Conservation (phyloP, 2,329 filamentous ascomycete genomes). For the Trichoderma breve region DNA sequence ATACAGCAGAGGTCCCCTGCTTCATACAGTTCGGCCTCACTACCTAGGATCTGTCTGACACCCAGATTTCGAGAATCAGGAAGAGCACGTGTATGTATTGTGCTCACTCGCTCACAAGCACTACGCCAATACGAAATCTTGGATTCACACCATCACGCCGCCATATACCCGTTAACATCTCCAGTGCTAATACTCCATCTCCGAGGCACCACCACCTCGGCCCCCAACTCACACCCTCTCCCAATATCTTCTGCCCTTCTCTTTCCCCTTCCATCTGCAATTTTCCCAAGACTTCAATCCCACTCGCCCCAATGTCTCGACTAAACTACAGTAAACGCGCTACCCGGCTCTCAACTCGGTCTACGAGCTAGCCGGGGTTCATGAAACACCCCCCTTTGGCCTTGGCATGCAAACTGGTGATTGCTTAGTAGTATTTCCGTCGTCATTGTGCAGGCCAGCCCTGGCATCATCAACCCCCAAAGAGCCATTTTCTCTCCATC, state of each 20-base stretch:
- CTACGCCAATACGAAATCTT: background rate
- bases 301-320: background rate
- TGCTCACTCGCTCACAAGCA: background rate
- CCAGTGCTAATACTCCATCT: background rate
- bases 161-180: background rate
- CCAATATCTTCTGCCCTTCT: background rate
- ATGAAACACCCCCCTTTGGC: conserved; percentile 11
- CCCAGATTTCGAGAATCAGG: background rate
- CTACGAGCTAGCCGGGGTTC: conserved; percentile 10
- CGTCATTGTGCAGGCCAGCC: conserved; percentile 6
- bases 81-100: background rate
- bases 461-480: background rate
- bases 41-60: background rate
- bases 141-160: background rate
- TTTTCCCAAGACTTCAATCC: background rate
- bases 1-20: background rate
- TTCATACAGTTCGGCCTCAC: background rate
- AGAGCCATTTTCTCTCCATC: background rate
- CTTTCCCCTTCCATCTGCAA: background rate
- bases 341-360: background rate
- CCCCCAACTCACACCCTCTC: background rate
- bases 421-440: background rate
- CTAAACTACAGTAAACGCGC: background rate
- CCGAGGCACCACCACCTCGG: background rate
- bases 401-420: conserved; percentile 9